Base-by-base conservation (phyloP, 2,329 filamentous ascomycete species). In the Lasiodiplodia citricola region DNA sequence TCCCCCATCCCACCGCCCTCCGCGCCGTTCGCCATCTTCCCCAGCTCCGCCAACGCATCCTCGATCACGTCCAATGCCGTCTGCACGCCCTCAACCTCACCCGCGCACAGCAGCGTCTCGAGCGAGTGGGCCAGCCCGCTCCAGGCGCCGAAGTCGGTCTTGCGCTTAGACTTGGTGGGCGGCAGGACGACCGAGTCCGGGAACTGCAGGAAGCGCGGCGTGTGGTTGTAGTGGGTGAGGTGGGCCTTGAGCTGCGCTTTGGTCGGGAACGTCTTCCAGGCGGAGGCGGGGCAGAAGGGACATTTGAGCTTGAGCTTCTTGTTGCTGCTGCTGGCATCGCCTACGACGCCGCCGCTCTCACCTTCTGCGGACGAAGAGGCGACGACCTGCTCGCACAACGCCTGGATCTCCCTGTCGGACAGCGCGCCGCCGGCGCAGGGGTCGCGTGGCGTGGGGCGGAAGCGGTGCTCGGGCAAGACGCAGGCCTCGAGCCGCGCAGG, bases 81-180 rank as follows among this genome's bases (percentile, higher is more conserved):
- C 31, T 68, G 67, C 28, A 68, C 67, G n/a, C 67, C 67, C 37
- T 55, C 67, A 11, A 68, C 52, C 41, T 65, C 52, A 4, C 67
- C 67, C 25, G 67, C 67, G n/a, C 67, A 68, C 13, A 68, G 52
- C 38, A 68, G 58, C 51, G 58, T 68, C 60, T 68, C 67, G 14
- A 68, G 38, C 13, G 67, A 68, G 13, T 68, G 67, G 7, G 67
- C 58, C 58, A 68, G 38, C 38, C 52, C 67, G 41, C 67, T 68
- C 67, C 67, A 68, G 13, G 67, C 18, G 21, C 38, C 38, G 23
- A 68, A 68, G n/a, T 47, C 67, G 25, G n/a, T n/a, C 52, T 65
- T 65, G 7, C 52, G 37, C 58, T n/a, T 57, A 21, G 67, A 68
- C 51, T 68, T 68, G 16, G 58, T 57, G n/a, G 58, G 67, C 41